Base-by-base conservation (phyloP, 176 grass and related monocot genomes). In the Juncus effusus region DNA sequence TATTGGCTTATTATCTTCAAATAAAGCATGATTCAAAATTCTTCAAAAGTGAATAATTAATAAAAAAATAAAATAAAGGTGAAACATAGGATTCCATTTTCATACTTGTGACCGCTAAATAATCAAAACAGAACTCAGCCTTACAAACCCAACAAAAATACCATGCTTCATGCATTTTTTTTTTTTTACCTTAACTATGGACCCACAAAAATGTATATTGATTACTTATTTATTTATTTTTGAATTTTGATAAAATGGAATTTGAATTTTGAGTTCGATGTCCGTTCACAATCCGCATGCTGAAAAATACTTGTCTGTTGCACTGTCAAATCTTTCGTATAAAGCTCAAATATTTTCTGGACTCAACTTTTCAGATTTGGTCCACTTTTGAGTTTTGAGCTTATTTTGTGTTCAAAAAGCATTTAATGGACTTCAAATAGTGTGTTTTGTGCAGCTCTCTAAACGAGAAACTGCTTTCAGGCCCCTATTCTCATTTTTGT, bases 321-420 rank as follows among this genome's bases (percentile, higher is more conserved):
- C 19, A 9, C 51, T 70, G 51, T 70, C 12, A 13, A 39, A 37
- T 15, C 6, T 5, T n/a, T 35, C 39, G 54, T 59, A 59, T 71
- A 59, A 72, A 72, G 54, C 59, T 58, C 40, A 58, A 19, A 14
- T 11, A 7, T 59, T 71, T 63, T 71, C 19, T 70, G 39, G 54
- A 55, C 4, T 59, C 41, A 41, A 40, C 69, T 72, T 72, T 72
- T 72, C 69, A 58, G 53, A 72, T 60, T 59, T 45, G 54, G 50
- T 69, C 49, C 65, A 69, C 37, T 42, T 8, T 59, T 58, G 13
- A 14, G 55, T 28, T 70, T 41, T 70, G 36, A 41, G 51, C 42
- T 14, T 56, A 41, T 72, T 47, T 45, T 71, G 38, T 58, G 54
- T 72, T 47, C 39, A 15, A 72, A 47, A 59, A 60, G 40, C 69